phyloP scores from a whole-genome alignment of 1,284 basidiomycete species.

The Paramarasmius palmivorus region DNA sequence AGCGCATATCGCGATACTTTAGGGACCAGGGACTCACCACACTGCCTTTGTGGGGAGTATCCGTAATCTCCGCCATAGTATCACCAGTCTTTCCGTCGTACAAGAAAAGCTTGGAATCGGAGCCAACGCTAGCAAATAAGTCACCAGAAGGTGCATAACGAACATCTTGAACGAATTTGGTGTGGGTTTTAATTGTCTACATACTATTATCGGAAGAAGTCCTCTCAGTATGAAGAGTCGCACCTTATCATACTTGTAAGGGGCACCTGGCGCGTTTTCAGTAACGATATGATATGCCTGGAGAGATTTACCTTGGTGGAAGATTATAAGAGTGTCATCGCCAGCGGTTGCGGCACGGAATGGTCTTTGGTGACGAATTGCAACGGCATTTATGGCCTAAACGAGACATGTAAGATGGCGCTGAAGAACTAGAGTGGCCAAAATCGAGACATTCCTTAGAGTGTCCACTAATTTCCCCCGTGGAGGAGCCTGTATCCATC shows the following conservation, averaged over 20 bases:
- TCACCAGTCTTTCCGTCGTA: constrained; percentile 94
- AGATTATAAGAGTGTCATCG: constrained; percentile 83
- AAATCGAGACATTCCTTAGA: constrained; percentile 75
- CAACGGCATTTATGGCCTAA: constrained; percentile 85
- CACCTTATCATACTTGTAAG: constrained; percentile 89
- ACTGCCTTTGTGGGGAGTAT: constrained; percentile 70
- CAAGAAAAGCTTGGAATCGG: constrained; percentile 87
- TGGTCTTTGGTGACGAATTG: constrained; percentile 88
- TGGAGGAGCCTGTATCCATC: constrained; percentile 85
- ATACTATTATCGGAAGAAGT: not conserved
- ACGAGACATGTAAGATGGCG: not conserved
- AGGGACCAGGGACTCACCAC: constrained; percentile 56
- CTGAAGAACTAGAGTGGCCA: not conserved
- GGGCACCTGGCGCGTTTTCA: constrained; percentile 55
- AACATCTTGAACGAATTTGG: constrained; percentile 93
- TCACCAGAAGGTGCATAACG: constrained; percentile 82
- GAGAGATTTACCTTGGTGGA: constrained; percentile 64
- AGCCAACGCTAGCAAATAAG: constrained; percentile 88
- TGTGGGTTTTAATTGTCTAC: constrained; percentile 86
- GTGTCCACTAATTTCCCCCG: constrained; percentile 94
- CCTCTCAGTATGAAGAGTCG: not conserved
- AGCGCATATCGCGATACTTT: not conserved
- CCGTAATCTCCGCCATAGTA: constrained; percentile 65
- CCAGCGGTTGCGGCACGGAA: constrained; percentile 88
- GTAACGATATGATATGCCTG: not conserved